Base-by-base conservation (phyloP, 1,284 basidiomycete genomes). In the Lentinula novae-zelandiae region DNA sequence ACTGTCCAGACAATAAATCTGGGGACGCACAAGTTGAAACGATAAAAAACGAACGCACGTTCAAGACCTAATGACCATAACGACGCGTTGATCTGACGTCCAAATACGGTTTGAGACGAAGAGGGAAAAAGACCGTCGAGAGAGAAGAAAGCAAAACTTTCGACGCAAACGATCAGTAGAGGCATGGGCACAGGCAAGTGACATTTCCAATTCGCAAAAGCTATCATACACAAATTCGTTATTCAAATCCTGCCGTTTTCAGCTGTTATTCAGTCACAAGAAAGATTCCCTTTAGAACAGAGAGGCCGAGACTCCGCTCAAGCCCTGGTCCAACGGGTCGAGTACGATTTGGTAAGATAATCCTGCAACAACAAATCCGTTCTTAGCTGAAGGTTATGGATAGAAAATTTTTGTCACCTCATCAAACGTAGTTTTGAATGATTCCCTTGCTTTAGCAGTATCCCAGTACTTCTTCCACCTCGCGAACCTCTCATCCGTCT, bases 341-440 rank as follows among this genome's bases (percentile, higher is more conserved):
- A 46, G 10, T 46, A 46, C 20, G 20, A 20, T 12, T 46, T 46
- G 44, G 44, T 46, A 17, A 46, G 17, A 22, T 46, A 46, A 20
- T 46, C 44, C 44, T 36, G 12, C 9, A n/a, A 52, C 5, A 50
- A 22, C 6, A 15, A 22, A 22, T 22, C 22, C 22, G 3, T 27
- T 33, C 9, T 50, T 50, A 50, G 44, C 48, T 17, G 3, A 50
- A n/a, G 27, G 13, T 31, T 0, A n/a, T 22, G 20, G 13, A 31
- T 33, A 50, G 2, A n/a, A 31, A 4, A 44, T 36, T 15, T 20
- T 34, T 72, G 75, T 55, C 58, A 80, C 80, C 62, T 74, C 67
- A 57, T 79, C 71, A 61, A 78, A 78, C 1, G 79, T 82, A 49
- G 71, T 70, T 68, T 80, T 78, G 67, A 80, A 81, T 61, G 79